Evolutionary conservation across 176 grass and related monocot species (phyloP), one percentile per base, ranked within the genome.

Genomic region (Bromus sterilis): DNA sequence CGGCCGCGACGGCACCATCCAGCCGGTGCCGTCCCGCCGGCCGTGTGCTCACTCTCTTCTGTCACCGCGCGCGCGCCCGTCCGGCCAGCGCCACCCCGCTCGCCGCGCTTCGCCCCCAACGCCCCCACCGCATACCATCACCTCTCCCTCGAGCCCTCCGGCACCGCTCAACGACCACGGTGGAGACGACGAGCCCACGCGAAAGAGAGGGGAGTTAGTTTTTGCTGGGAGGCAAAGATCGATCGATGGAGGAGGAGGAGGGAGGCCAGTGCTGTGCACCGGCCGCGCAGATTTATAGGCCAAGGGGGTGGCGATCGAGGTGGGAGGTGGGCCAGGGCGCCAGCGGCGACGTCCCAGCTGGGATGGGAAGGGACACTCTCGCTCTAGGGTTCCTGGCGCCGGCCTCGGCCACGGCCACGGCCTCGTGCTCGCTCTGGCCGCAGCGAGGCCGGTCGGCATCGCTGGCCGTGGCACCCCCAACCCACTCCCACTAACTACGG

Each of bases 31-130:
- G 80, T 86, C 67, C 81, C 32, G 79, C 80, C 66, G 88, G 89
- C 71, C 80, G 85, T 84, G 85, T 91, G 89, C 89, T 91, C 89
- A 91, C 89, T 91, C 89, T 91, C 89, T 91, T 91, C 89, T 91
- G 89, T 91, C 89, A 91, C 76, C 85, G 18, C 60, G 88, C 84
- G 30, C 87, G 25, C 55, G 76, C 62, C 49, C 18, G 71, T 28
- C 56, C 23, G 42, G 11, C 67, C 63, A 29, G 34, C 78, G 48
- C 43, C 9, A 9, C 5, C 41, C 33, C 56, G 12, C 62, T 20
- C 84, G 14, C 56, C 63, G 7, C 51, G 15, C 67, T 28, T 15
- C 11, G 14, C 23, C 10, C 26, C 51, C 58, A 58, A 20, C 51
- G 24, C 56, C 56, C 8, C 63, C 4, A 7, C 37, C 13, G 26